phyloP scores from a whole-genome alignment of 1,284 basidiomycete genomes.

The Heterobasidion parviporum region DNA sequence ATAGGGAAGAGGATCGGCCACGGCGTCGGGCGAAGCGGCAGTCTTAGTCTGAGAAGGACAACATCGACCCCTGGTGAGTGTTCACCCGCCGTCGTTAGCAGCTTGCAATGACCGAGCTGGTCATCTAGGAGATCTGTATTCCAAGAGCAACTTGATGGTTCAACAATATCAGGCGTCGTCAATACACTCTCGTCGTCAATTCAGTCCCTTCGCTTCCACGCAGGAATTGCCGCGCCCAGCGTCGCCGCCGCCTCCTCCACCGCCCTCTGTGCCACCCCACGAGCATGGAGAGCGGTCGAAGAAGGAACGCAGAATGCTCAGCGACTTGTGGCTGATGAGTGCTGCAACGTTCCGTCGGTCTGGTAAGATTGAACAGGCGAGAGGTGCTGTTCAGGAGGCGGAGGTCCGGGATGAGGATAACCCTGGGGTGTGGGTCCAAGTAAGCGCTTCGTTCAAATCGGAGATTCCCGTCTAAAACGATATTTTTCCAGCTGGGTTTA shows the following conservation, averaged over 20 bases:
- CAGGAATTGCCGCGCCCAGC: slow-evolving; percentile 21
- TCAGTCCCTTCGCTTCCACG: slow-evolving; percentile 30
- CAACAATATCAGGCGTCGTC: slow-evolving; percentile 75
- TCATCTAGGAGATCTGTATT: neutral
- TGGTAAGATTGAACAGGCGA: slow-evolving; percentile 84
- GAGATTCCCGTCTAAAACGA: neutral
- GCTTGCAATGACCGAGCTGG: neutral
- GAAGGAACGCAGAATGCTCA: slow-evolving; percentile 64
- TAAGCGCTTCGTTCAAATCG: slow-evolving; percentile 18
- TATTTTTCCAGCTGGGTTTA: slow-evolving; percentile 54
- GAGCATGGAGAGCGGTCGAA: slow-evolving; percentile 36
- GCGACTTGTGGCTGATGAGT: slow-evolving; percentile 88
- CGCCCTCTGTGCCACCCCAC: slow-evolving; percentile 22
- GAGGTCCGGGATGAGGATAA: slow-evolving; percentile 84
- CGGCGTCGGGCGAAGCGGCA: slow-evolving; percentile 47
- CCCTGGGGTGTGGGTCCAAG: slow-evolving; percentile 92
- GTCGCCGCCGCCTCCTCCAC: slow-evolving; percentile 33
- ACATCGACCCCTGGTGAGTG: slow-evolving; percentile 58
- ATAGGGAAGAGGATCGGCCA: slow-evolving; percentile 71
- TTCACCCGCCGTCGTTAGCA: neutral
- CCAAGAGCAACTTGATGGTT: slow-evolving; percentile 31
- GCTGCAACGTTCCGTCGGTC: slow-evolving; percentile 90
- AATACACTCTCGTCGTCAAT: slow-evolving; percentile 68
- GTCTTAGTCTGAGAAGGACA: slow-evolving; percentile 39
- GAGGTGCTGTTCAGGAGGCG: slow-evolving; percentile 91